Base-by-base conservation (phyloP, 164 flowering plant species). In the Tetracentron sinense region DNA sequence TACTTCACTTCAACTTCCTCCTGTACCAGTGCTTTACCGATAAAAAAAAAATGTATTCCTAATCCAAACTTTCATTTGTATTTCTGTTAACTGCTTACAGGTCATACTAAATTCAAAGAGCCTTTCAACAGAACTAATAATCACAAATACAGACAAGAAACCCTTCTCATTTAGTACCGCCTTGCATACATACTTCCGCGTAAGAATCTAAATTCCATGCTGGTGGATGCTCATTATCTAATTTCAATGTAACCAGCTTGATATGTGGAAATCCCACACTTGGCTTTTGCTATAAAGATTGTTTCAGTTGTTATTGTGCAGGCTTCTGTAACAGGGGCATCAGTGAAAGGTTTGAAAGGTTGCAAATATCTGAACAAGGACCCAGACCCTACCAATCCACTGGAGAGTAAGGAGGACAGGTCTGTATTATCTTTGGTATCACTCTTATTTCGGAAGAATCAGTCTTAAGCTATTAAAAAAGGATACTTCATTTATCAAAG, bases 361-460 rank as follows among this genome's bases (percentile, higher is more conserved):
- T 84, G 97, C 75, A 89, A 89, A 75, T 86, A 95, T 21, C 78
- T 90, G 63, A 94, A 94, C 76, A 94, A 90, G 83, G 92, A 85
- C 62, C 96, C 88, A 55, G 97, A 94, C 72, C 98, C 98, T 21
- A 72, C 58, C 35, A 89, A 89, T 69, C 98, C 97, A 6, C 30
- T 80, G 58, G 86, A 87, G 79, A 84, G 96, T 23, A 77, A 58
- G 42, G 97, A 94, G 66, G 90, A 89, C 70, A 90, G 98, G 98
- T 89, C 28, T 42, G 80, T 62, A 51, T 67, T 44, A 58, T 54
- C 55, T 22, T 44, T 5, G 15, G 25, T 23, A 31, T 67, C 14
- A 26, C 11, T 16, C 35, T 27, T 23, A 35, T 33, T 20, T 16
- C 2, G 14, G 4, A 8, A 30, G 8, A 14, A 16, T 1, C 54